These are phyloP conservation scores for Pleurotus cornucopiae DNA, from an alignment of 768 basidiomycete species.

Conservation along the genomic window DNA sequence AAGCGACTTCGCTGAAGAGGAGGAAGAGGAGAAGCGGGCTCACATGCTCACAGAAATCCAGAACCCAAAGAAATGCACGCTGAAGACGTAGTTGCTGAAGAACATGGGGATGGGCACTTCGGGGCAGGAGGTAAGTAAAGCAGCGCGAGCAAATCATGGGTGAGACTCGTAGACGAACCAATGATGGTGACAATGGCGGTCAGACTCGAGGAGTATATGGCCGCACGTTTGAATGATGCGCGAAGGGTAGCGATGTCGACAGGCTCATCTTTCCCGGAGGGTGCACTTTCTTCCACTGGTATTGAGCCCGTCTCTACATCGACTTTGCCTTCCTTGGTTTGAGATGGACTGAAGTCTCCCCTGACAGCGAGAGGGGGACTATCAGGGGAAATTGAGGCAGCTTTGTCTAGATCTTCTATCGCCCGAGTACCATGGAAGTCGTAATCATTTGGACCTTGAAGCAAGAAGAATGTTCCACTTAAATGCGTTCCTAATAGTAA, in stretches of 20 bases:
- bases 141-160: background rate
- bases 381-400: background rate
- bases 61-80: conserved; percentile 29
- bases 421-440: conserved; percentile 31
- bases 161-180: conserved; percentile 15
- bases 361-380: background rate
- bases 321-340: conserved; percentile 13
- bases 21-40: background rate
- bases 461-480: background rate
- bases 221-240: conserved; percentile 26
- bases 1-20: background rate
- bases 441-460: conserved; percentile 29
- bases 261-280: background rate
- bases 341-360: background rate
- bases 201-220: conserved; percentile 26
- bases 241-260: conserved; percentile 17
- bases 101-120: conserved; percentile 34
- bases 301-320: background rate
- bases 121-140: background rate
- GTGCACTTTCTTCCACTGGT: conserved; percentile 1
- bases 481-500: background rate
- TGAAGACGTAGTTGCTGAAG: conserved; percentile 32
- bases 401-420: conserved; percentile 26
- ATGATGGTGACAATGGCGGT: conserved; percentile 30
- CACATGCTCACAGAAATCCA: conserved; percentile 36